Conservation (phyloP, 2,329 filamentous ascomycete genomes). For the Pyrenochaeta sp. region DNA sequence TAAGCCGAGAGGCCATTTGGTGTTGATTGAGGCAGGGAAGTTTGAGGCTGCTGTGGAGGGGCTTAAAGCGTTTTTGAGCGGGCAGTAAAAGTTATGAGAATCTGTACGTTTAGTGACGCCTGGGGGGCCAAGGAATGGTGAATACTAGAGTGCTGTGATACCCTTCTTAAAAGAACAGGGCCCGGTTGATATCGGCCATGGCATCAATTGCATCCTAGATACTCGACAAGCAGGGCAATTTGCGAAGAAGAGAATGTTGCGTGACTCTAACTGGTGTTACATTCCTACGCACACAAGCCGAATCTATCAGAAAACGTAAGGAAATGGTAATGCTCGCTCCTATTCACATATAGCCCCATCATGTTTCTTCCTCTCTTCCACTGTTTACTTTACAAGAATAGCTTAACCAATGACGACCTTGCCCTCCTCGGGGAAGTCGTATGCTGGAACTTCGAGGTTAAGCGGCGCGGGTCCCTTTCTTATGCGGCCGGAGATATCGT, state of each 20-base stretch:
- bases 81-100: conserved; percentile 19
- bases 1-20: conserved; percentile 81
- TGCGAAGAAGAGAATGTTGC: background rate
- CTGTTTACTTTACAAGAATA: conserved; percentile 31
- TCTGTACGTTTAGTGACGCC: too few relatives aligned
- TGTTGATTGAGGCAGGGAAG: conserved; percentile 81
- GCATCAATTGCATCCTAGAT: too few relatives aligned
- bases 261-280: conserved; percentile 47
- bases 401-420: conserved; percentile 89
- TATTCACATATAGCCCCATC: conserved; percentile 39
- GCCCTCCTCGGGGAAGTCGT: conserved; percentile 91
- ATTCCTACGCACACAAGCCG: conserved; percentile 43
- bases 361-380: conserved; percentile 3
- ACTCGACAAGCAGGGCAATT: background rate
- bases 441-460: conserved; percentile 92
- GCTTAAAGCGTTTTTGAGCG: conserved; percentile 73
- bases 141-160: too few relatives aligned
- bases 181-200: too few relatives aligned
- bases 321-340: conserved; percentile 44
- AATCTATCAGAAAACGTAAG: conserved; percentile 42
- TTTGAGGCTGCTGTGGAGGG: conserved; percentile 79
- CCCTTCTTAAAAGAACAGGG: too few relatives aligned
- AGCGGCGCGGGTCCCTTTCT: conserved; percentile 96
- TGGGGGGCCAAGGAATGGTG: too few relatives aligned
- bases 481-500: conserved; percentile 98